phyloP scores from a whole-genome alignment of 352 stramenopile species.

The Plasmopara muralis region DNA sequence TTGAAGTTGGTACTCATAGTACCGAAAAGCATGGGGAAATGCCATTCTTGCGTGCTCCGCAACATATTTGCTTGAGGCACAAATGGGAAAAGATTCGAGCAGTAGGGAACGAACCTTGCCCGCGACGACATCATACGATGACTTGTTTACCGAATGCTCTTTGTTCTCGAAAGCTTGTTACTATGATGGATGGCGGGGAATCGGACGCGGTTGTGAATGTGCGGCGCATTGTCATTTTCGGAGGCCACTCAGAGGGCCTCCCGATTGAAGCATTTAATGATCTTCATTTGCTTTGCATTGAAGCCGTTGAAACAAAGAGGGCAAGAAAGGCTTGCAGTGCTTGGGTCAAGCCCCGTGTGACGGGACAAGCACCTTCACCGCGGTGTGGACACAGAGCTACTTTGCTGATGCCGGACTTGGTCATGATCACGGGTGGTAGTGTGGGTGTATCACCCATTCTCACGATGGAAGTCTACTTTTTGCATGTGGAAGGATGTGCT shows the following conservation, averaged over 20 bases:
- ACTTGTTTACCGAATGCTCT: conserved; percentile 37
- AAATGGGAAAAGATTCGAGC: conserved; percentile 62
- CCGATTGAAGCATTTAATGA: too few relatives aligned
- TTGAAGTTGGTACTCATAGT: too few relatives aligned
- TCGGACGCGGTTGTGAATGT: conserved; percentile 3
- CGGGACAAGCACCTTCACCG: too few relatives aligned
- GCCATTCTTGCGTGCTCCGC: conserved; percentile 33
- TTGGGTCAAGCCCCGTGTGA: too few relatives aligned
- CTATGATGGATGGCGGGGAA: neutral
- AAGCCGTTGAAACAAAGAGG: too few relatives aligned
- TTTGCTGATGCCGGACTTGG: conserved; percentile 1
- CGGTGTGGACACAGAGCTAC: too few relatives aligned
- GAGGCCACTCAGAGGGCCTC: too few relatives aligned
- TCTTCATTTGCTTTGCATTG: too few relatives aligned
- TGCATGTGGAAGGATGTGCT: conserved; percentile 33
- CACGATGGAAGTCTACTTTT: conserved; percentile 32
- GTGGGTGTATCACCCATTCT: conserved; percentile 47
- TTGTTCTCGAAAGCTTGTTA: conserved; percentile 6
- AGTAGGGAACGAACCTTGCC: conserved; percentile 33
- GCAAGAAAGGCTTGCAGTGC: too few relatives aligned
- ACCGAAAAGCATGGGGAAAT: conserved; percentile 18
- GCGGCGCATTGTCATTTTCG: too few relatives aligned
- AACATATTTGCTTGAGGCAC: conserved; percentile 28
- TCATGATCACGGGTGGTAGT: conserved; percentile 61
- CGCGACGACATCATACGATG: conserved; percentile 58